Evolutionary conservation across 495 filamentous ascomycete species (phyloP).

Genomic region (Penicillium atrosanguineum): DNA sequence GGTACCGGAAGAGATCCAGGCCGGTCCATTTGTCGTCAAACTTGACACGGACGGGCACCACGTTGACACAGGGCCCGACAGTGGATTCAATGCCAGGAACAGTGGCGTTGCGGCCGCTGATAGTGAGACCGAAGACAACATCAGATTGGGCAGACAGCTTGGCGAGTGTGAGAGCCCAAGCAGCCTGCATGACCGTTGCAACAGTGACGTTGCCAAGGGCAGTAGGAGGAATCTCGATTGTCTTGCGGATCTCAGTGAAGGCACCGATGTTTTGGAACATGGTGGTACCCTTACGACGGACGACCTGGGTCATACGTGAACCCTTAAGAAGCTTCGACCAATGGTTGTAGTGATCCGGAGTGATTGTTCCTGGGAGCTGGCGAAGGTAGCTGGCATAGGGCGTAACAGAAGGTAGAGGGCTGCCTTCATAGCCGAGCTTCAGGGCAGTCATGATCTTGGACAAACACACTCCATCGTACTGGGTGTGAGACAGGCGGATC

Average conservation of each 20-base stretch:
- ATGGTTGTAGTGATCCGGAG: constrained; percentile 54
- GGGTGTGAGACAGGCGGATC: constrained; percentile 69
- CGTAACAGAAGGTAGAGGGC: constrained; percentile 37
- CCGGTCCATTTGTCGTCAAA: constrained; percentile 48
- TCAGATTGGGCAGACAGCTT: constrained; percentile 49
- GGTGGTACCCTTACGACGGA: constrained; percentile 35
- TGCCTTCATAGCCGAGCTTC: constrained; percentile 51
- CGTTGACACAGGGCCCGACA: constrained; percentile 58
- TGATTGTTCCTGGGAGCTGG: constrained; percentile 43
- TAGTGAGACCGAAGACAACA: constrained; percentile 54
- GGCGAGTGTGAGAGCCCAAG: constrained; percentile 54
- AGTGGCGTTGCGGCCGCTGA: constrained; percentile 55
- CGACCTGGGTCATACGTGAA: constrained; percentile 46
- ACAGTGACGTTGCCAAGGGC: constrained; percentile 50
- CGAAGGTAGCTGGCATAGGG: constrained; percentile 62
- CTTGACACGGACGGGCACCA: constrained; percentile 55
- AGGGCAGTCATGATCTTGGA: constrained; percentile 58
- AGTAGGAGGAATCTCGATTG: constrained; percentile 37
- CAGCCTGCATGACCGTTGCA: constrained; percentile 56
- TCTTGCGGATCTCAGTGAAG: constrained; percentile 38
- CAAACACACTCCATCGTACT: constrained; percentile 72
- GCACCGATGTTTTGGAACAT: constrained; percentile 39
- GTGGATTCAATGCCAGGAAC: constrained; percentile 53
- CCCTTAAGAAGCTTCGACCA: constrained; percentile 43
- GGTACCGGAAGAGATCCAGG: constrained; percentile 50